These are phyloP conservation scores for Silybum marianum DNA, from an alignment of 129 eudicot genomes.

Conservation along the genomic window DNA sequence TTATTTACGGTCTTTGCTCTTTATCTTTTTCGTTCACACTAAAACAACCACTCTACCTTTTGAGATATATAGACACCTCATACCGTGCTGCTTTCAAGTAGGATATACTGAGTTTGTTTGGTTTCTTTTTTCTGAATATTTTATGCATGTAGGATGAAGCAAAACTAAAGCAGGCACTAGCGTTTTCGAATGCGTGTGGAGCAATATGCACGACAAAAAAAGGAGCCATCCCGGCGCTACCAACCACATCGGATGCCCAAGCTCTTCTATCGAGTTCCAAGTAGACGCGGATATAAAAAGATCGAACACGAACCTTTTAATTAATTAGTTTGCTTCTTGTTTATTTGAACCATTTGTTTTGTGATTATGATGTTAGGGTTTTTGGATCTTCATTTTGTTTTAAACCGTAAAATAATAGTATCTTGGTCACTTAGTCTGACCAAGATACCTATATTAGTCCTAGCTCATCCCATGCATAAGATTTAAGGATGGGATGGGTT, in stretches of 20 bases:
- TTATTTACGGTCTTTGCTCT: too few relatives aligned
- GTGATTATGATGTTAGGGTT: background rate
- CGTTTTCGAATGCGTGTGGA: slow-evolving; percentile 69
- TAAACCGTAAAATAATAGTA: slow-evolving; percentile 20
- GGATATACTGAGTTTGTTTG: background rate
- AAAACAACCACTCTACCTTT: too few relatives aligned
- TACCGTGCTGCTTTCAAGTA: too few relatives aligned
- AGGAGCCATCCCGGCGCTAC: slow-evolving; percentile 79
- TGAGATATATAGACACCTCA: too few relatives aligned
- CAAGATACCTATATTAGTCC: background rate
- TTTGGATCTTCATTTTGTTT: slow-evolving; percentile 16
- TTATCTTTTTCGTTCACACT: too few relatives aligned
- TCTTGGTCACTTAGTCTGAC: slow-evolving; percentile 9
- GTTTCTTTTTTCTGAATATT: background rate
- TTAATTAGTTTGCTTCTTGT: background rate
- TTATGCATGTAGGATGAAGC: slow-evolving; percentile 45
- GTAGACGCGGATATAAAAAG: background rate
- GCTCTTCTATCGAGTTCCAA: slow-evolving; percentile 41
- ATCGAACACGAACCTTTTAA: background rate
- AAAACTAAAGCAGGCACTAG: slow-evolving; percentile 51
- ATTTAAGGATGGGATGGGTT: background rate
- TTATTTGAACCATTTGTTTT: slow-evolving; percentile 3
- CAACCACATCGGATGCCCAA: slow-evolving; percentile 52
- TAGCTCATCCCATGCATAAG: background rate
- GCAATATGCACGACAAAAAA: slow-evolving; percentile 64